phyloP scores from a whole-genome alignment of 2,329 filamentous ascomycete genomes.

The Fusarium sp. region DNA sequence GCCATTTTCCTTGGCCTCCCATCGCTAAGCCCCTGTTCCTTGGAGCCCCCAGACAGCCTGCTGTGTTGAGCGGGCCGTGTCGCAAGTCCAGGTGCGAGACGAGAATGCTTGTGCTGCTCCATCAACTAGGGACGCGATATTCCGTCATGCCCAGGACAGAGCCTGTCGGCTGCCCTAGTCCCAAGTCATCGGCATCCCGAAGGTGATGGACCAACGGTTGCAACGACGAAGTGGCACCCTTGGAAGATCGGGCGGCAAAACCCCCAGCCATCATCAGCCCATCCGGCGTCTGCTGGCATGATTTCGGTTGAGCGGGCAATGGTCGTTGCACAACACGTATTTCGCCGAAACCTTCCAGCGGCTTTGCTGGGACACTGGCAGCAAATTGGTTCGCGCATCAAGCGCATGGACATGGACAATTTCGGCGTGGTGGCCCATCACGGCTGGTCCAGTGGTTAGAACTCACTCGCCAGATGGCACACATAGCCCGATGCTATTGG shows the following conservation, averaged over 20 bases:
- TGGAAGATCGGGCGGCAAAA: slow-evolving; percentile 13
- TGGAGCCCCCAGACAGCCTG: slow-evolving; percentile 20
- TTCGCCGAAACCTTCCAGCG: slow-evolving; percentile 8
- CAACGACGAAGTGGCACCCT: neutral
- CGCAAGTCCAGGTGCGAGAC: slow-evolving; percentile 12
- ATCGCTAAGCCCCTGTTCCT: slow-evolving; percentile 15
- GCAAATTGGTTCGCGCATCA: neutral
- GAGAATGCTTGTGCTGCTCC: slow-evolving; percentile 16
- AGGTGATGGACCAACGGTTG: neutral
- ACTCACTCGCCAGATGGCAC: neutral
- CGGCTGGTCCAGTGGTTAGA: neutral
- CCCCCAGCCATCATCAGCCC: slow-evolving; percentile 15
- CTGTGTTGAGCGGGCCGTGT: slow-evolving; percentile 19
- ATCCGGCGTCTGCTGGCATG: slow-evolving; percentile 16
- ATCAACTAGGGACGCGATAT: neutral
- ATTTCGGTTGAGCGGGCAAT: slow-evolving; percentile 18
- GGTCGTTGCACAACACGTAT: slow-evolving; percentile 4
- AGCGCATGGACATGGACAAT: neutral
- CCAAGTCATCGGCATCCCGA: slow-evolving; percentile 1
- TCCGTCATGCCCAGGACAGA: slow-evolving; percentile 1
- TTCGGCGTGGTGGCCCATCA: neutral
- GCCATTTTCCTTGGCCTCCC: slow-evolving; percentile 11
- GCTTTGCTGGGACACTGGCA: slow-evolving; percentile 1
- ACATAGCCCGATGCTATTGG: neutral
- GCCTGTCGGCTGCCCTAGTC: slow-evolving; percentile 1